Conservation (phyloP, 108 stramenopile species). For the Cylindrotheca fusiformis region DNA sequence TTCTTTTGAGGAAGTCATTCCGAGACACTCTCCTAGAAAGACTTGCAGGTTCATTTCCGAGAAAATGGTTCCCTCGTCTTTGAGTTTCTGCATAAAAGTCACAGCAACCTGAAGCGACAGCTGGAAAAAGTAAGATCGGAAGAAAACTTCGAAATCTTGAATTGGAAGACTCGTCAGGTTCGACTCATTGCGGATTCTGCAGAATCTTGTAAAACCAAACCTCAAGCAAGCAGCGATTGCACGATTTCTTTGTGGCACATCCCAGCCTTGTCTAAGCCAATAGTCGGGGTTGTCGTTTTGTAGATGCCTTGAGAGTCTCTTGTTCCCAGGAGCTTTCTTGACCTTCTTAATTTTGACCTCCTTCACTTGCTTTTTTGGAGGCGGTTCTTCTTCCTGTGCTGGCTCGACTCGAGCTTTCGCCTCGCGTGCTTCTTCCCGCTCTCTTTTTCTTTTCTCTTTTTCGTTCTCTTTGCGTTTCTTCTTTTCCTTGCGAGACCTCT, state of each 20-base stretch:
- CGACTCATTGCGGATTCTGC: slow-evolving; percentile 73
- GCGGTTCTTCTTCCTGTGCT: slow-evolving; percentile 5
- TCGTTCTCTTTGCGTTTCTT: slow-evolving; percentile 51
- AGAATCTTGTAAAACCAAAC: slow-evolving; percentile 81
- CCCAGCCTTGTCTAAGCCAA: slow-evolving; percentile 86
- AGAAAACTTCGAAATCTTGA: slow-evolving; percentile 77
- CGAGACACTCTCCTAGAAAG: slow-evolving; percentile 49
- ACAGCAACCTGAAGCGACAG: slow-evolving; percentile 72
- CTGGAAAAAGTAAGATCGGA: slow-evolving; percentile 69
- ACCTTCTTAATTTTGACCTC: slow-evolving; percentile 27
- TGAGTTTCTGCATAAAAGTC: slow-evolving; percentile 37
- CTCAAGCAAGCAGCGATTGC: slow-evolving; percentile 60
- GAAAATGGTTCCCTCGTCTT: slow-evolving; percentile 1
- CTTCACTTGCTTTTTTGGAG: slow-evolving; percentile 26
- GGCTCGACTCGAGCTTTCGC: slow-evolving; percentile 12
- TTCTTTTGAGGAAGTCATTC: slow-evolving; percentile 37
- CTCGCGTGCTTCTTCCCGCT: slow-evolving; percentile 37
- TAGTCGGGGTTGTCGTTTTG: slow-evolving; percentile 75
- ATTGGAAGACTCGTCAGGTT: slow-evolving; percentile 76
- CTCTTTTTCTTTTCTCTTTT: slow-evolving; percentile 54
- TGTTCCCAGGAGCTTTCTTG: slow-evolving; percentile 57
- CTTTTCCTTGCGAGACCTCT: slow-evolving; percentile 56
- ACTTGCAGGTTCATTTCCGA: slow-evolving; percentile 23
- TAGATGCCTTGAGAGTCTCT: slow-evolving; percentile 49
- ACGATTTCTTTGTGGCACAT: slow-evolving; percentile 67